These are phyloP conservation scores for Ophiognomonia clavigignenti-juglandacearum DNA, from an alignment of 2,329 filamentous ascomycete species.

Conservation along the genomic window DNA sequence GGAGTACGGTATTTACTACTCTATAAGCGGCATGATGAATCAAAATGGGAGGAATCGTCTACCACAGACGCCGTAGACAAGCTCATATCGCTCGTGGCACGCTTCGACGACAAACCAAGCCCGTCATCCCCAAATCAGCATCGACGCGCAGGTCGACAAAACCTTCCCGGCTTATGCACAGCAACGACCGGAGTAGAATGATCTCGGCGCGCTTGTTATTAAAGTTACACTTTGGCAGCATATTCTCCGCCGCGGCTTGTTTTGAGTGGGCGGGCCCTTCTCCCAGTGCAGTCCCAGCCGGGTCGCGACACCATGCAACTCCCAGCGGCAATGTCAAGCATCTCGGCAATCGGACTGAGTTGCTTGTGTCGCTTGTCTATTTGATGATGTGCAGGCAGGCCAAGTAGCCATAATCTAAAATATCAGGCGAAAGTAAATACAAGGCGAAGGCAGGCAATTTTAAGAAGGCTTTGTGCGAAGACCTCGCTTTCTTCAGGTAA, in stretches of 20 bases:
- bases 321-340: background rate
- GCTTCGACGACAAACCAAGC: background rate
- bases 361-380: too few relatives aligned
- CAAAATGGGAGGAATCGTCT: too few relatives aligned
- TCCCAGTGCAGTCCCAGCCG: background rate
- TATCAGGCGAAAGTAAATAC: background rate
- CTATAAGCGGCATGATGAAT: too few relatives aligned
- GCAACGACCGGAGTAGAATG: too few relatives aligned
- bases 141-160: background rate
- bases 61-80: too few relatives aligned
- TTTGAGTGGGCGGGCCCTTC: background rate
- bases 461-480: background rate
- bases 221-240: too few relatives aligned
- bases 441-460: too few relatives aligned
- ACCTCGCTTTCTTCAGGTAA: background rate
- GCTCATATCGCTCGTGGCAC: too few relatives aligned
- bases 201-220: too few relatives aligned
- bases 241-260: background rate
- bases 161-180: too few relatives aligned
- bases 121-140: background rate
- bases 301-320: background rate
- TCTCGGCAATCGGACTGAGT: background rate
- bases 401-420: background rate
- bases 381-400: too few relatives aligned
- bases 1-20: too few relatives aligned